These are phyloP conservation scores for Aspergillus thermomutatus DNA, from an alignment of 2,329 filamentous ascomycete genomes.

Conservation along the genomic window DNA sequence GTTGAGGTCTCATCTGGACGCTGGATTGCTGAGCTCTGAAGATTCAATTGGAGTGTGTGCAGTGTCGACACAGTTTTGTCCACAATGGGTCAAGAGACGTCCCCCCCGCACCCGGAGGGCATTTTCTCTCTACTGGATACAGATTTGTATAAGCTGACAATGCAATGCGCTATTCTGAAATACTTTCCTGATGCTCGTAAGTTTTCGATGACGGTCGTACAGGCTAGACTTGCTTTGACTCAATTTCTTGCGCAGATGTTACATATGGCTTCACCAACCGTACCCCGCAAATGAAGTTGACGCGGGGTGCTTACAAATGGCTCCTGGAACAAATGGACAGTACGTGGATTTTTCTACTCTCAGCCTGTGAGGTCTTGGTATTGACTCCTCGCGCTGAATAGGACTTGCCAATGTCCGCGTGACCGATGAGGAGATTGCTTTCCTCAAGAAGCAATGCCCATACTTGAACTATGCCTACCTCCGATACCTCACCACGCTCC, in stretches of 20 bases:
- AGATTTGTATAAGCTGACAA: slow-evolving; percentile 92
- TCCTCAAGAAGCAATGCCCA: slow-evolving; percentile 72
- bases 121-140: slow-evolving; percentile 81
- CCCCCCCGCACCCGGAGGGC: slow-evolving; percentile 55
- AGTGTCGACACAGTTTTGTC: not conserved
- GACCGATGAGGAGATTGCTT: slow-evolving; percentile 73
- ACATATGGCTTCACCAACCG: slow-evolving; percentile 95
- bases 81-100: slow-evolving; percentile 27
- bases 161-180: slow-evolving; percentile 95
- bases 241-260: slow-evolving; percentile 51
- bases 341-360: slow-evolving; percentile 37
- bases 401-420: slow-evolving; percentile 80
- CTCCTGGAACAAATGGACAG: slow-evolving; percentile 77
- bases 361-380: not conserved
- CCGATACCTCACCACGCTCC: slow-evolving; percentile 75
- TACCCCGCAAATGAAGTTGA: slow-evolving; percentile 89
- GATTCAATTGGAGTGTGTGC: not conserved
- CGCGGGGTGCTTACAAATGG: slow-evolving; percentile 78
- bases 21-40: not conserved
- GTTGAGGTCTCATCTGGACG: not conserved
- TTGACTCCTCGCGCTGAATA: slow-evolving; percentile 33
- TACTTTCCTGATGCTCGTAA: slow-evolving; percentile 70
- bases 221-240: slow-evolving; percentile 4
- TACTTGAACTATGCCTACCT: slow-evolving; percentile 80
- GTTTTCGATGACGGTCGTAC: slow-evolving; percentile 11